Base-by-base conservation (phyloP, 345 rosid genomes). In the Bruguiera gymnorhiza region DNA sequence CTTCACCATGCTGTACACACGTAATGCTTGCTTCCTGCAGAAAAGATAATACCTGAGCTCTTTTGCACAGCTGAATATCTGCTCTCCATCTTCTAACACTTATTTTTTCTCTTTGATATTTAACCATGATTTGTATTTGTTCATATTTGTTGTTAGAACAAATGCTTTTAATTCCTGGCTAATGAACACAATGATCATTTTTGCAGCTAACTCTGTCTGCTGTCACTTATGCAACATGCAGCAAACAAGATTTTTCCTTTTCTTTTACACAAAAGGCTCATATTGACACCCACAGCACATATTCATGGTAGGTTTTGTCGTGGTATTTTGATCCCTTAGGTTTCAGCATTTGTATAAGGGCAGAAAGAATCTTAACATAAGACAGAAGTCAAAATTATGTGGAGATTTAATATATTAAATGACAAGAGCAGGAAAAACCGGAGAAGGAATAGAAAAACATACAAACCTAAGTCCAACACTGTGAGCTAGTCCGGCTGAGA, bases 401-500 rank as follows among this genome's bases (percentile, higher is more conserved):
- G 30, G 60, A 56, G 60, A 26, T 23, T 56, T 23, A 56, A 23
- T 56, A 23, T 24, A 56, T 56, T 56, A 3, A 26, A 23, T 56
- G 60, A 6, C 24, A 56, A 56, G 24, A 56, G 29, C 60, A 56
- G 18, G 29, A 56, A 23, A 54, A 11, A 16, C 10, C 34, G 3
- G 32, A 70, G 52, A 37, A 30, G n/a, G 31, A 62, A 60, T 1
- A 7, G 63, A 62, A 68, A 24, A 71, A 23, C 4, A 34, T 51
- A 66, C 21, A 53, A 56, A 85, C 88, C 86, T 79, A 43, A 83
- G 80, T 29, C 88, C 86, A 43, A 85, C 76, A 15, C 82, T 85
- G 76, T 85, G 85, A 75, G 88, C 86, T 59, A 85, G 77, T 73
- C 86, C 88, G 36, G 88, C 85, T n/a, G 88, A 63, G 79, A 85